These are phyloP conservation scores for Penicillium sp. DNA, from an alignment of 2,329 filamentous ascomycete species.

Conservation along the genomic window DNA sequence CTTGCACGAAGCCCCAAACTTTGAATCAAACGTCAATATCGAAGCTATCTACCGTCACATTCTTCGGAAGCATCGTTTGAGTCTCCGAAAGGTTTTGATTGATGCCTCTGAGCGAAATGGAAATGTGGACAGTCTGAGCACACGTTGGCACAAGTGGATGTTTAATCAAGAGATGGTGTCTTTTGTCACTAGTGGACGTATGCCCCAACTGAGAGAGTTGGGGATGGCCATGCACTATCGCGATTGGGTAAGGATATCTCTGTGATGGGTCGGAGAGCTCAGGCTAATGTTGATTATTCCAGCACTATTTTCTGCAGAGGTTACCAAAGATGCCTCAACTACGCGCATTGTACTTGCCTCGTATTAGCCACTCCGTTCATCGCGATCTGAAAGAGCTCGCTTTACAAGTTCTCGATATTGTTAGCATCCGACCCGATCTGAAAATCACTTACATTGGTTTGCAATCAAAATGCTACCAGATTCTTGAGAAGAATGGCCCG, in stretches of 20 bases:
- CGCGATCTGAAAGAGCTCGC: constrained; percentile 69
- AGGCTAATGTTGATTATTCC: constrained; percentile 19
- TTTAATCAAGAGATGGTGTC: constrained; percentile 66
- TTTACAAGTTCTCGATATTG: constrained; percentile 74
- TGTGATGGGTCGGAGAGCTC: not conserved
- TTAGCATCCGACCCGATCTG: constrained; percentile 72
- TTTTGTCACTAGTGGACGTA: constrained; percentile 74
- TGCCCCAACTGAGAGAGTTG: constrained; percentile 70
- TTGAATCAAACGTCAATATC: constrained; percentile 62
- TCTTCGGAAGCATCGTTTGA: constrained; percentile 68
- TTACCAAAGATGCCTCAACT: constrained; percentile 70
- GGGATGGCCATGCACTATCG: constrained; percentile 71
- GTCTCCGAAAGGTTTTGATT: constrained; percentile 71
- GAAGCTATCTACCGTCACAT: constrained; percentile 70
- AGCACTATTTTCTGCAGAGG: constrained; percentile 78
- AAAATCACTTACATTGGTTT: constrained; percentile 77
- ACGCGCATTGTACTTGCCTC: constrained; percentile 68
- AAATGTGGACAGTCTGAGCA: constrained; percentile 36
- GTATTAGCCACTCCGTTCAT: constrained; percentile 64
- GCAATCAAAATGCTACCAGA: constrained; percentile 76
- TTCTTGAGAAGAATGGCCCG: constrained; percentile 59
- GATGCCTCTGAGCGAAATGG: constrained; percentile 63
- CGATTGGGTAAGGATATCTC: constrained; percentile 64
- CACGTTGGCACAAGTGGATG: constrained; percentile 69
- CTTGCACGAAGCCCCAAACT: constrained; percentile 64